phyloP scores from a whole-genome alignment of 345 rosid genomes.

The Acer campestre region DNA sequence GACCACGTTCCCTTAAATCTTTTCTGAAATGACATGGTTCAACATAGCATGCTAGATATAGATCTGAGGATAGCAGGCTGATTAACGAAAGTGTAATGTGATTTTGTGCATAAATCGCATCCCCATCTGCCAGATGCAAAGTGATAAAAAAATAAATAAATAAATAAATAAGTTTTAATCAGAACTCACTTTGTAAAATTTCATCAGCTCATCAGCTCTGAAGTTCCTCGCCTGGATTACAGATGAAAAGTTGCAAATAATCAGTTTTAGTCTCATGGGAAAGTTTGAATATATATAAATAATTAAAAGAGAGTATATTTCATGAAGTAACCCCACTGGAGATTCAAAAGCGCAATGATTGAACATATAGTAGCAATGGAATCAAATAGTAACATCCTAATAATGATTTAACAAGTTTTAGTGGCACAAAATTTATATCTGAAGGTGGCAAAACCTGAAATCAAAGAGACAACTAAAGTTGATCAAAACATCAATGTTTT shows the following conservation, averaged over 20 bases:
- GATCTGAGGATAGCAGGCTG: background rate
- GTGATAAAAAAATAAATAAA: background rate
- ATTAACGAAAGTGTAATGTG: background rate
- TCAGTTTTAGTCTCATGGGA: slow-evolving; percentile 4
- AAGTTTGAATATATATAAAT: background rate
- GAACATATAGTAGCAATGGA: background rate
- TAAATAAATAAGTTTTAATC: slow-evolving; percentile 3
- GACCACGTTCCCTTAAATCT: background rate
- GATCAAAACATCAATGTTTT: background rate
- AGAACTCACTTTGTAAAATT: slow-evolving; percentile 67
- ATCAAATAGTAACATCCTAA: background rate
- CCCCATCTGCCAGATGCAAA: background rate
- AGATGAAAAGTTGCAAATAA: slow-evolving; percentile 20
- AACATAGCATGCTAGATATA: background rate
- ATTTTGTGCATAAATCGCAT: background rate
- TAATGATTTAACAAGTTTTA: slow-evolving; percentile 63
- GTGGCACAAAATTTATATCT: slow-evolving; percentile 73
- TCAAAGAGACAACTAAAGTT: slow-evolving; percentile 9
- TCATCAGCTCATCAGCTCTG: slow-evolving; percentile 80
- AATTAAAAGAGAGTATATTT: background rate
- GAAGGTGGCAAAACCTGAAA: slow-evolving; percentile 75
- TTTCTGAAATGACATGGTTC: background rate
- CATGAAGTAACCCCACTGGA: background rate
- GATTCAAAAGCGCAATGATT: too few relatives aligned
- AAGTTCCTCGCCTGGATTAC: slow-evolving; percentile 53